Evolutionary conservation across 2,329 filamentous ascomycete species (phyloP).

Genomic region (Colletotrichum simmondsii): DNA sequence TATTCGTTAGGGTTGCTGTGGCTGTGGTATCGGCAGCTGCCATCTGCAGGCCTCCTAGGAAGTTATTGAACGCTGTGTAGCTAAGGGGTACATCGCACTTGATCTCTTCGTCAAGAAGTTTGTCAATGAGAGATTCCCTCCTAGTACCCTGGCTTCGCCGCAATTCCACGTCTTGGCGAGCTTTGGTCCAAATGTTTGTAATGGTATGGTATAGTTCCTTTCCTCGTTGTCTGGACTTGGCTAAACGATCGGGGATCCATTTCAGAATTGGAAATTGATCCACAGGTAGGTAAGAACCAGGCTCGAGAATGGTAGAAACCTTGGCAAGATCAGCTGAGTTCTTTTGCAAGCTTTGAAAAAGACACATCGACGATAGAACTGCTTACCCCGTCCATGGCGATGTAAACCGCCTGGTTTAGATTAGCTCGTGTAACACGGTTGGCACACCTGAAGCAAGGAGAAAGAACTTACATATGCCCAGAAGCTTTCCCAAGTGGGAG

Average conservation of each 20-base stretch:
- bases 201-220: constrained; percentile 50
- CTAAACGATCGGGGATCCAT: constrained; percentile 53
- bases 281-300: constrained; percentile 59
- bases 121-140: constrained; percentile 50
- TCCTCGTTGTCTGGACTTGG: constrained; percentile 50
- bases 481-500: constrained; percentile 4
- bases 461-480: constrained; percentile 5
- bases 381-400: constrained; percentile 2
- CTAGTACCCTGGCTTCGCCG: constrained; percentile 42
- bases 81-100: constrained; percentile 39
- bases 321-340: neutral
- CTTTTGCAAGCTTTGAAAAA: neutral
- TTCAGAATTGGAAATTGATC: constrained; percentile 58
- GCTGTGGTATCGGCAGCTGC: constrained; percentile 50
- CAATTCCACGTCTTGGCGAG: constrained; percentile 45
- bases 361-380: too few species aligned
- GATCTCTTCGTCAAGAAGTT: constrained; percentile 50
- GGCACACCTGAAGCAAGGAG: fast-evolving
- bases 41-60: constrained; percentile 47
- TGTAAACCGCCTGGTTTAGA: neutral
- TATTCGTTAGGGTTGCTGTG: constrained; percentile 47
- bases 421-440: neutral
- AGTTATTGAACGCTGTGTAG: constrained; percentile 46
- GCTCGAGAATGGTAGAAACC: constrained; percentile 53
- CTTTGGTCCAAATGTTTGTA: constrained; percentile 51